These are phyloP conservation scores for Porphyrellus cyaneotinctus DNA, from an alignment of 768 basidiomycete genomes.

Conservation along the genomic window DNA sequence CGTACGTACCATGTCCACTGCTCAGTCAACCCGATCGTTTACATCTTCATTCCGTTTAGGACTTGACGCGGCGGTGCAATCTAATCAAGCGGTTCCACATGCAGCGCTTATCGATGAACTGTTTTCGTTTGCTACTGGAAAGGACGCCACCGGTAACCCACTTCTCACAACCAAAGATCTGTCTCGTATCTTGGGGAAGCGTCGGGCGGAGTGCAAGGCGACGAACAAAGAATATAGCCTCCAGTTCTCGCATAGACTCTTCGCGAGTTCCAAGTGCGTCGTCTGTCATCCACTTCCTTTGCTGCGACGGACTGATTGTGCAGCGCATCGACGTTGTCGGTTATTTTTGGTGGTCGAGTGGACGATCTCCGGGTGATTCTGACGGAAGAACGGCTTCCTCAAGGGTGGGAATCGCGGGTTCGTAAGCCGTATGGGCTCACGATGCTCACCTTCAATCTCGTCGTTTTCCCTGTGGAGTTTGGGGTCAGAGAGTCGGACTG, in stretches of 20 bases:
- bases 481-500: constrained; percentile 18
- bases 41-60: constrained; percentile 37
- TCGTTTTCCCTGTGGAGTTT: constrained; percentile 5
- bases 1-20: constrained; percentile 14
- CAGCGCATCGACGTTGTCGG: constrained; percentile 60
- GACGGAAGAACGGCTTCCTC: constrained; percentile 65
- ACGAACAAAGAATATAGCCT: constrained; percentile 57
- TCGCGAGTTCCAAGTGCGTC: constrained; percentile 65
- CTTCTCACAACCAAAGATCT: constrained; percentile 58
- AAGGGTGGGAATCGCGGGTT: constrained; percentile 65
- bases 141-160: constrained; percentile 42
- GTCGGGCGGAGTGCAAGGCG: constrained; percentile 52
- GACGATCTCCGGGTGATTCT: constrained; percentile 52
- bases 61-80: constrained; percentile 43
- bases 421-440: constrained; percentile 58
- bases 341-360: constrained; percentile 42
- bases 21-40: background rate
- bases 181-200: constrained; percentile 52
- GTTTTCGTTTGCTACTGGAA: constrained; percentile 55
- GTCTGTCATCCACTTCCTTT: background rate
- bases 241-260: constrained; percentile 48
- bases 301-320: background rate
- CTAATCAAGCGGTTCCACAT: constrained; percentile 53
- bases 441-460: constrained; percentile 48
- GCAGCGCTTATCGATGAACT: constrained; percentile 51